phyloP scores from a whole-genome alignment of 2,329 filamentous ascomycete genomes.

The Botrytis pseudocinerea region DNA sequence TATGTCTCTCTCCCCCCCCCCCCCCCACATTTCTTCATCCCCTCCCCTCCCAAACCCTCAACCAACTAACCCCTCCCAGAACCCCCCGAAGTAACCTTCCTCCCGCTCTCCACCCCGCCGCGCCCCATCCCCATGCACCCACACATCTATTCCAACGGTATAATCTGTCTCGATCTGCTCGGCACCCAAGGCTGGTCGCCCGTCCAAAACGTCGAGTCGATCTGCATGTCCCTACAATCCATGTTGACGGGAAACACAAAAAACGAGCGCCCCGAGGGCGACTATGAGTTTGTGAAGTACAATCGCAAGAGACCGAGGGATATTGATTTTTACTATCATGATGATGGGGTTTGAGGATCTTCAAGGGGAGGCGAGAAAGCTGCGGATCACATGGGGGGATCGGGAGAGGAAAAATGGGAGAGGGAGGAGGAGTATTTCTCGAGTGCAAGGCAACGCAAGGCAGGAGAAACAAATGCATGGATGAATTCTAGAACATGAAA shows the following conservation, averaged over 20 bases:
- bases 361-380: background rate
- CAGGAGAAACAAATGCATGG: background rate
- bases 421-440: background rate
- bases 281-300: slow-evolving; percentile 81
- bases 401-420: no score
- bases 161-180: slow-evolving; percentile 94
- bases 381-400: background rate
- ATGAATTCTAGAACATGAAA: background rate
- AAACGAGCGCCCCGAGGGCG: slow-evolving; percentile 85
- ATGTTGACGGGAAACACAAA: slow-evolving; percentile 96
- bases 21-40: slow-evolving; percentile 74
- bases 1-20: slow-evolving; percentile 45
- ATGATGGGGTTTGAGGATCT: slow-evolving; percentile 62
- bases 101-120: slow-evolving; percentile 42
- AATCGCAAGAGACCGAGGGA: slow-evolving; percentile 81
- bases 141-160: slow-evolving; percentile 88
- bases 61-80: slow-evolving; percentile 53
- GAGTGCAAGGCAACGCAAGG: background rate
- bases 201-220: slow-evolving; percentile 93
- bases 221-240: slow-evolving; percentile 96
- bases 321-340: slow-evolving; percentile 92
- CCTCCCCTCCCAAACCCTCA: slow-evolving; percentile 60
- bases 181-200: slow-evolving; percentile 90
- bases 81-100: slow-evolving; percentile 91
- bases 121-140: slow-evolving; percentile 86